Evolutionary conservation across 1,139 yeast species (phyloP), one percentile per base, ranked within the genome.

Genomic region (Meyerozyma athensensis): DNA sequence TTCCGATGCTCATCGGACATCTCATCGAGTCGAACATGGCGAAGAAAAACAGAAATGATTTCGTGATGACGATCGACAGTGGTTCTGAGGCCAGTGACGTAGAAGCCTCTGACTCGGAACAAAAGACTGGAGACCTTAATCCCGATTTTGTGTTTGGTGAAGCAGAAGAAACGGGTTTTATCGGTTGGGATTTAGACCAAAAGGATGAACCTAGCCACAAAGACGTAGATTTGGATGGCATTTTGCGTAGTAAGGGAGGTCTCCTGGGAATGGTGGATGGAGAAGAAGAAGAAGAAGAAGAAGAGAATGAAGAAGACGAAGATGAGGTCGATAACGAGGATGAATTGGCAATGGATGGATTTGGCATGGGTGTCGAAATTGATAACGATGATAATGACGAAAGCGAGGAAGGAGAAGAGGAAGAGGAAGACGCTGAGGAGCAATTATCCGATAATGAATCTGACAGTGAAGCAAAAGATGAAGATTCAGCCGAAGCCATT

Each of bases 201-300:
- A n/a, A 41, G 39, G 30, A 39, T 30, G 17, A 39, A 40, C 33
- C 37, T 12, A 49, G 44, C 6, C 72, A 59, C 46, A 79, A 73
- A 46, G 86, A 80, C 41, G 96, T 89, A n/a, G 94, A 87, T 63
- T 68, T 89, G 48, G 96, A 89, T 53, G 81, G 80, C 19, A 89
- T 89, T 40, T 83, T 89, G 50, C 79, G 83, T 63, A 75, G 90
- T 59, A 83, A 81, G 51, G 90, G 92, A 59, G 90, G 89, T 35
- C 65, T 82, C 39, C 73, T 80, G 19, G 73, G 74, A 39, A 58
- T 79, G 48, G 78, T 76, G 3, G 62, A 52, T 5, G 59, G 52
- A 3, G 65, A 56, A 24, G 62, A 53, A n/a, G 55, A 48, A 4
- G 59, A 52, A 8, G 57, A 49, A 7, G 53, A 49, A 3, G 53